Evolutionary conservation across 768 basidiomycete species (phyloP).

Genomic region (Serendipita sp.): DNA sequence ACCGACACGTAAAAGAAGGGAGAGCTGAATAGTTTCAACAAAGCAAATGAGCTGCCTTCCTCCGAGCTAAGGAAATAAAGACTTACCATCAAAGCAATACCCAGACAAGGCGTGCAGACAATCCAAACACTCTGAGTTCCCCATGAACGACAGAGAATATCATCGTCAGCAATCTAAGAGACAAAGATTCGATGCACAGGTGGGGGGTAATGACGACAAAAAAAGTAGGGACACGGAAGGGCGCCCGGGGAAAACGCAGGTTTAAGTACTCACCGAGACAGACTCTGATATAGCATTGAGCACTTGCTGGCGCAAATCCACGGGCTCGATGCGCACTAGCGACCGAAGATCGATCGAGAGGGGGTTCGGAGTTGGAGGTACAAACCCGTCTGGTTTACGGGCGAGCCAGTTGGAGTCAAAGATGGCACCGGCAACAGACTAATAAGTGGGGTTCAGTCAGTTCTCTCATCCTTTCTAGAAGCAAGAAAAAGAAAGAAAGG

Average conservation of each 20-base stretch:
- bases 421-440: slow-evolving; percentile 66
- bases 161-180: not conserved
- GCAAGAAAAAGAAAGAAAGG: not conserved
- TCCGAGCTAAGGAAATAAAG: not conserved
- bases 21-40: not conserved
- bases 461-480: not conserved
- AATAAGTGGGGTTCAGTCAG: slow-evolving; percentile 11
- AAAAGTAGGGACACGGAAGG: slow-evolving; percentile 7
- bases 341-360: slow-evolving; percentile 38
- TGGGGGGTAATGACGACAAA: slow-evolving; percentile 3
- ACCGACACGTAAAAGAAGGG: not conserved
- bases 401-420: slow-evolving; percentile 40
- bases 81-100: slow-evolving; percentile 45
- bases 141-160: not conserved
- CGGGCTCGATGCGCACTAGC: slow-evolving; percentile 30
- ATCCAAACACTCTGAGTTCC: slow-evolving; percentile 36
- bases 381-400: slow-evolving; percentile 34
- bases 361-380: slow-evolving; percentile 25
- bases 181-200: slow-evolving; percentile 23
- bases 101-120: slow-evolving; percentile 53
- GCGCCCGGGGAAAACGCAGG: slow-evolving; percentile 10
- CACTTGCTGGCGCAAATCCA: slow-evolving; percentile 29
- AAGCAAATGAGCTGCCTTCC: not conserved
- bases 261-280: slow-evolving; percentile 48
- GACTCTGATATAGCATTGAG: slow-evolving; percentile 42